These are phyloP conservation scores for Crepidotus sp. DNA, from an alignment of 1,284 basidiomycete genomes.

Conservation along the genomic window DNA sequence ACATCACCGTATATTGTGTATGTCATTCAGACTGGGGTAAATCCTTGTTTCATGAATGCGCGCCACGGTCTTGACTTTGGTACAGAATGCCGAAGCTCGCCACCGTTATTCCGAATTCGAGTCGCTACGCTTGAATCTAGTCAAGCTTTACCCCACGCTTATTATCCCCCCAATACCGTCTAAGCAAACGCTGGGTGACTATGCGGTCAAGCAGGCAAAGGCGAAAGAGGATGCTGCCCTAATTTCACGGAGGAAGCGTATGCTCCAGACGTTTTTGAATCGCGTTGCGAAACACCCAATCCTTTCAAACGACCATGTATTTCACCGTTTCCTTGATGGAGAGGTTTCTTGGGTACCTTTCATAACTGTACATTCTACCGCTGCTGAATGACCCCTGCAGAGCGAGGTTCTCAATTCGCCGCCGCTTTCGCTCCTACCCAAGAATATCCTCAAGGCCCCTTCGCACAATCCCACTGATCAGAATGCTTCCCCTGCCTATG, in stretches of 20 bases:
- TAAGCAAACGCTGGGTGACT: constrained; percentile 93
- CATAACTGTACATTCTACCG: constrained; percentile 2
- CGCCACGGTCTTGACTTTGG: constrained; percentile 6
- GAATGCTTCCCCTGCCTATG: constrained; percentile 66
- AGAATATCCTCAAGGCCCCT: constrained; percentile 92
- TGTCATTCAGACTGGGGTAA: constrained; percentile 84
- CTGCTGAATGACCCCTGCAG: constrained; percentile 32
- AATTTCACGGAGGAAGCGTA: constrained; percentile 87
- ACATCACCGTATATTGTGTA: constrained; percentile 91
- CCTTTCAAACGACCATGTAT: constrained; percentile 87
- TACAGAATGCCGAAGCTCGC: constrained; percentile 71
- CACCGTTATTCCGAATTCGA: constrained; percentile 98
- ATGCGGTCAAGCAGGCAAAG: constrained; percentile 94
- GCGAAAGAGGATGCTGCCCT: constrained; percentile 94
- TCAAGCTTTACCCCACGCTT: constrained; percentile 88
- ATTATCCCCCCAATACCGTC: constrained; percentile 98
- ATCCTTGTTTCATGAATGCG: constrained; percentile 22
- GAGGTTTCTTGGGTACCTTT: constrained; percentile 85
- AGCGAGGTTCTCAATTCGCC: constrained; percentile 88
- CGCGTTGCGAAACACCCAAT: constrained; percentile 86
- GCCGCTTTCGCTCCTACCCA: constrained; percentile 83
- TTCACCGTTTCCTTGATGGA: constrained; percentile 92
- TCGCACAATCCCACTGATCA: constrained; percentile 89
- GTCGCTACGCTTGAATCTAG: constrained; percentile 77
- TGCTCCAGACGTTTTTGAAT: constrained; percentile 93